phyloP scores from a whole-genome alignment of 345 rosid species.

The Salix arbutifolia region DNA sequence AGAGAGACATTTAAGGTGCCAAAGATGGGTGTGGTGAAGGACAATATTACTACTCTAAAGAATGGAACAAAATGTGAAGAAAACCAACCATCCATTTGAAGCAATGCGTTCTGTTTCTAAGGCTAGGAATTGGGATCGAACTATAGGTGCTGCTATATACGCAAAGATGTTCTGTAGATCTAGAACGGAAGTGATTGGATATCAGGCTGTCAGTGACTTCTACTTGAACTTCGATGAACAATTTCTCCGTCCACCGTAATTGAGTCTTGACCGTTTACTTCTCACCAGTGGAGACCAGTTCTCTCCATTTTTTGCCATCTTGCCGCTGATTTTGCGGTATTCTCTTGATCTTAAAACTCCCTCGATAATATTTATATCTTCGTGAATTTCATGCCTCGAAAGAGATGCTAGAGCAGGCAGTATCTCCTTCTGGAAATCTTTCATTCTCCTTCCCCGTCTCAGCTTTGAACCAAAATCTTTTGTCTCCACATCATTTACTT shows the following conservation, averaged over 20 bases:
- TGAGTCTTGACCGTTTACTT: slow-evolving; percentile 36
- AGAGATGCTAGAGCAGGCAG: slow-evolving; percentile 59
- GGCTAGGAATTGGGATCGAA: background rate
- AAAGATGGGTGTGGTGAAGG: background rate
- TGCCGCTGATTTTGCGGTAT: slow-evolving; percentile 53
- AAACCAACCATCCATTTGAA: background rate
- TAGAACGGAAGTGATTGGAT: background rate
- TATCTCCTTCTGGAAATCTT: slow-evolving; percentile 76
- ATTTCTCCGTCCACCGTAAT: slow-evolving; percentile 23
- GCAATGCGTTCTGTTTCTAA: slow-evolving; percentile 5
- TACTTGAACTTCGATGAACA: slow-evolving; percentile 9
- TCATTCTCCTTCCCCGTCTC: slow-evolving; percentile 78
- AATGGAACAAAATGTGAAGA: background rate
- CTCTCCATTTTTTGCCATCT: slow-evolving; percentile 34
- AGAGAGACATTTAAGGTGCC: background rate
- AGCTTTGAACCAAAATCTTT: slow-evolving; percentile 51
- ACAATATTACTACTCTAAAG: background rate
- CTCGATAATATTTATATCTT: slow-evolving; percentile 66
- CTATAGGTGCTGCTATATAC: background rate
- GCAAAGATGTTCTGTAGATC: background rate
- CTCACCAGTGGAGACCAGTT: slow-evolving; percentile 38
- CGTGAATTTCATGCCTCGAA: slow-evolving; percentile 63
- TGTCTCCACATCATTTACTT: slow-evolving; percentile 31
- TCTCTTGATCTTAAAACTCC: slow-evolving; percentile 78
- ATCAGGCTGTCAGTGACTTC: slow-evolving; percentile 1